Evolutionary conservation across 2,329 filamentous ascomycete species (phyloP).

Genomic region (Xylariomycetidae sp.): DNA sequence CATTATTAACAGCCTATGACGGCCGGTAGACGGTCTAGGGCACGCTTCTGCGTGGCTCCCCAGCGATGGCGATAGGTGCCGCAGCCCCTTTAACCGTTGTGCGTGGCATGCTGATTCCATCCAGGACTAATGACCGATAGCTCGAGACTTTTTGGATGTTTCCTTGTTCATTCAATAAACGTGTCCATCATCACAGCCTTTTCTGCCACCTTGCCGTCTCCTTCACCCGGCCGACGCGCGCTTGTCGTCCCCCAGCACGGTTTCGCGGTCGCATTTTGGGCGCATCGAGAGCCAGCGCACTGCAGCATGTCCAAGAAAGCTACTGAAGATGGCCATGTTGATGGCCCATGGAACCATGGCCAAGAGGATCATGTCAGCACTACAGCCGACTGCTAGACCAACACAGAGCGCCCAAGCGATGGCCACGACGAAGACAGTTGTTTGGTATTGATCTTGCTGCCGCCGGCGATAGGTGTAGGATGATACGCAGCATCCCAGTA

Average conservation of each 20-base stretch:
- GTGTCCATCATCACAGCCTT: no score
- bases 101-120: no score
- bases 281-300: conserved; percentile 4
- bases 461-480: conserved; percentile 19
- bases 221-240: no score
- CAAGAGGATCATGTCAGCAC: conserved; percentile 15
- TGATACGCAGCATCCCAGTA: conserved; percentile 21
- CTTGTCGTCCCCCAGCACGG: neutral
- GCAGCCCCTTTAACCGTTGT: no score
- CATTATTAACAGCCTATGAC: no score
- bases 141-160: no score
- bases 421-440: conserved; percentile 16
- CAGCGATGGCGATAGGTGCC: no score
- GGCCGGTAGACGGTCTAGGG: no score
- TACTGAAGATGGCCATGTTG: conserved; percentile 19
- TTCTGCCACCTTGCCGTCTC: no score
- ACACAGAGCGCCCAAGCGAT: conserved; percentile 14
- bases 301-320: conserved; percentile 15
- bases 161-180: no score
- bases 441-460: conserved; percentile 17
- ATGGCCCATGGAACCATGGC: conserved; percentile 20
- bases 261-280: neutral
- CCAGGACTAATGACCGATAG: no score
- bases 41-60: no score
- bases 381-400: conserved; percentile 13